Evolutionary conservation across 2,329 filamentous ascomycete species (phyloP), one percentile per base, ranked within the genome.

Genomic region (Trichoderma sp.): DNA sequence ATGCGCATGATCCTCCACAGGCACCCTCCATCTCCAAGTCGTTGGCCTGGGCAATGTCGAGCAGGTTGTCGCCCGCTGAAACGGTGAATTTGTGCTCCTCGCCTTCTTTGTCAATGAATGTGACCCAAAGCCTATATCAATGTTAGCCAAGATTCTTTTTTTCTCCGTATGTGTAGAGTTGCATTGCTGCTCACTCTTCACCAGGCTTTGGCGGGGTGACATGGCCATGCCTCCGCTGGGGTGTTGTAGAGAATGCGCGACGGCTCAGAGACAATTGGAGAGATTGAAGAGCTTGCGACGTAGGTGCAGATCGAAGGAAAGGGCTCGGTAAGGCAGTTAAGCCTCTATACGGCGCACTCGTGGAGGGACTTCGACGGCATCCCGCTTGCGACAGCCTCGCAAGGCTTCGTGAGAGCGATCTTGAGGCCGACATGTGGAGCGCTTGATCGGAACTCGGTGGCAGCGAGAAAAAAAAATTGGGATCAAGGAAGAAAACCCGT

Each of bases 11-110:
- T 26, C 94, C 96, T 76, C 96, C 96, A 79, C 96, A 99, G 14
- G 96, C 96, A 73, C 96, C 95, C 86, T 99, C 96, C 95, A 99
- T 98, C 82, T 99, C 96, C 56, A 99, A 85, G 79, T 98, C 95
- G 82, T 98, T 89, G 60, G 92, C 93, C 81, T 98, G 95, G 26
- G 95, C 96, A 78, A 99, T 95, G 79, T 98, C 95, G 70, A 99
- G 87, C 69, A 99, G 86, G 81, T 99, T 99, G 82, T 97, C 94
- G 64, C 96, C 96, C 77, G 92, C 90, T 15, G 89, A 86, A 9
- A 98, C 95, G 73, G 92, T 90, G 77, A 98, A 89, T 73, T 91
- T 93, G 81, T 93, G 87, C 75, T 90, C 87, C 34, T 89, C 85
- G 65, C 91, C 91, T 24, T 98, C 94, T 83, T 98, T 98, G 82